Base-by-base conservation (phyloP, 192 early-diverging fungal species). In the Umbelopsis sp. region DNA sequence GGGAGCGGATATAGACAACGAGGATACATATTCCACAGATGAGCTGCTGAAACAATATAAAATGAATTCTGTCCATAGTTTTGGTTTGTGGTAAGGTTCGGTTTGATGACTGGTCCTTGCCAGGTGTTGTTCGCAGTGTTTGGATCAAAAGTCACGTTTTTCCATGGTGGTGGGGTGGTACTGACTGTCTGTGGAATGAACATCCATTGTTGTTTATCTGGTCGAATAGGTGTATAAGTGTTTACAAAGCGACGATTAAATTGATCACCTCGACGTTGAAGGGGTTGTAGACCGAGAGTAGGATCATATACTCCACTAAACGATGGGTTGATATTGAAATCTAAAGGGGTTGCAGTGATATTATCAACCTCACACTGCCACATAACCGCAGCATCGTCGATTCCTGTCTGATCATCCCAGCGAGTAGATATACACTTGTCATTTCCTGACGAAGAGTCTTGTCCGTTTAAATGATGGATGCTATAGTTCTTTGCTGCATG, bases 201-300 rank as follows among this genome's bases (percentile, higher is more conserved):
- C n/a, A 75, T 12, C 73, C 73, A 75, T 38, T 75, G 73, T 36
- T 75, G 73, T 65, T 75, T 75, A 36, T 75, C 73, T 34, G 29
- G 68, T 10, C 73, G 67, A 49, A 75, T 75, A 10, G 73, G 66
- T 17, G 69, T 45, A 26, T 70, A 75, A 2, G 62, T 72, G 29
- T 67, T 70, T 2, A 67, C 72, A 67, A 67, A 69, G 5, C 72
- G 65, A n/a, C 65, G 65, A 3, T 22, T n/a, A 2, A 17, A n/a
- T 31, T 0, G 14, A 41, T 36, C 25, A 41, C 56, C 29, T 10
- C 59, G 26, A 21, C 62, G 44, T 17, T 66, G 65, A 44, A 75
- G 25, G 25, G 73, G 73, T 4, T 53, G 56, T 16, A 67, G 73
- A 0, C 56, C 56, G 4, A 31, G 25, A 11, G 73, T 68, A 7